phyloP scores from a whole-genome alignment of 768 basidiomycete genomes.

The Mycena epipterygia region DNA sequence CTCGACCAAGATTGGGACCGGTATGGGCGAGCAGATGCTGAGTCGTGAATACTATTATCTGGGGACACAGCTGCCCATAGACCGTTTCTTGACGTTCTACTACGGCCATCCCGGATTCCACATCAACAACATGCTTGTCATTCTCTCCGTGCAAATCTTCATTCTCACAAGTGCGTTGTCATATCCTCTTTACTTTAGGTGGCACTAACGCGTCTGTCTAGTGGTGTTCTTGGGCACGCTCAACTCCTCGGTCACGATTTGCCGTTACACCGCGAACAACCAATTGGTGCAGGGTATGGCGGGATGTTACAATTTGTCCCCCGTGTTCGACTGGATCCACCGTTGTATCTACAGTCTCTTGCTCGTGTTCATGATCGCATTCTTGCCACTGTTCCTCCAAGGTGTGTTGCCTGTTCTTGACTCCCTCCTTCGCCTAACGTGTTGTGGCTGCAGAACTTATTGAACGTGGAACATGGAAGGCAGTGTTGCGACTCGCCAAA shows the following conservation, averaged over 20 bases:
- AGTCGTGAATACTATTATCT: conserved; percentile 99
- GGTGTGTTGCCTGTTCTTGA: conserved; percentile 60
- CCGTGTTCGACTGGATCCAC: conserved; percentile 95
- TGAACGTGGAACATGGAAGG: conserved; percentile 94
- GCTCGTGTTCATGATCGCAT: conserved; percentile 98
- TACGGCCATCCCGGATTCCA: conserved; percentile 99
- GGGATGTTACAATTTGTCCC: conserved; percentile 95
- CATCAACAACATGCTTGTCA: conserved; percentile 99
- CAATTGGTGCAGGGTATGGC: conserved; percentile 81
- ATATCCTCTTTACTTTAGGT: conserved; percentile 7
- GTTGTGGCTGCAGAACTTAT: conserved; percentile 77
- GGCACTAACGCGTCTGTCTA: conserved; percentile 46
- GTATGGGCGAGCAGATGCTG: conserved; percentile 99
- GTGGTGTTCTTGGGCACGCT: conserved; percentile 97
- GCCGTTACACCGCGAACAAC: conserved; percentile 80
- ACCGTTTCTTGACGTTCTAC: conserved; percentile 99
- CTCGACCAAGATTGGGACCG: conserved; percentile 99
- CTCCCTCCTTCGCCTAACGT: conserved; percentile 32
- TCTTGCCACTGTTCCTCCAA: conserved; percentile 95
- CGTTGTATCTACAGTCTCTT: conserved; percentile 98
- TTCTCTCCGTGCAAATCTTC: conserved; percentile 96
- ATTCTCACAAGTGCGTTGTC: conserved; percentile 83
- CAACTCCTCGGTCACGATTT: conserved; percentile 84
- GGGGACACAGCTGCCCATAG: conserved; percentile 97
- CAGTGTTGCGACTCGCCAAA: conserved; percentile 91